Conservation (phyloP, 75 land plant genomes). For the Pseudotsuga menziesii region DNA sequence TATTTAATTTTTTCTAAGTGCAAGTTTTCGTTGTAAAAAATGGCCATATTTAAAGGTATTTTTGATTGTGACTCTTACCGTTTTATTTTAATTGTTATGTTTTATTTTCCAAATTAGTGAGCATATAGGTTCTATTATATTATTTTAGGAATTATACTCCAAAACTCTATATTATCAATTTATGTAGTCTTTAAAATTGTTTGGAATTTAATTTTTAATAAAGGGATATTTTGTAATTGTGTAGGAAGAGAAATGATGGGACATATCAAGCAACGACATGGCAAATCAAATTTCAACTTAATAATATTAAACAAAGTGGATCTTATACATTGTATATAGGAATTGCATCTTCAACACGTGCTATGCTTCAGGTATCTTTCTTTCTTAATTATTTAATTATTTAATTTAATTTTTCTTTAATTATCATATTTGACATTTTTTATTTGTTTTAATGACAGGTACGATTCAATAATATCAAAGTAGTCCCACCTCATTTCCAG, state of each 20-base stretch:
- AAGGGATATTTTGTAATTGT: background rate
- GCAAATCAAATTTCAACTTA: constrained; percentile 52
- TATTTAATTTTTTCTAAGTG: no score
- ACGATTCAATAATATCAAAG: constrained; percentile 42
- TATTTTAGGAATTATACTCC: no score
- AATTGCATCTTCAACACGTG: constrained; percentile 35
- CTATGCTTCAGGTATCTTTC: constrained; percentile 33
- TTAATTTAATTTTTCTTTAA: background rate
- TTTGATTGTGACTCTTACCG: no score
- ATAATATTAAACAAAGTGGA: constrained; percentile 16
- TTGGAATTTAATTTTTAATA: no score
- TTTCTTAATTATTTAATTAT: background rate
- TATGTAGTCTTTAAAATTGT: no score
- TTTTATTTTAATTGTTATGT: no score
- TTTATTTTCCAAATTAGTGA: no score
- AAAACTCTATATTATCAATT: no score
- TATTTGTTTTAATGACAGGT: constrained; percentile 16
- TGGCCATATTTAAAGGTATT: no score
- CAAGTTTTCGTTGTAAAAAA: no score
- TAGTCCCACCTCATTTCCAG: constrained; percentile 35
- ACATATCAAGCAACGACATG: constrained; percentile 42
- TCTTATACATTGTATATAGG: constrained; percentile 47
- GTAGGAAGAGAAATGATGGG: constrained; percentile 27
- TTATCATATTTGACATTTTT: background rate
- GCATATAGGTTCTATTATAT: no score